Base-by-base conservation (phyloP, 768 basidiomycete species). In the Leucogyrophana mollusca region DNA sequence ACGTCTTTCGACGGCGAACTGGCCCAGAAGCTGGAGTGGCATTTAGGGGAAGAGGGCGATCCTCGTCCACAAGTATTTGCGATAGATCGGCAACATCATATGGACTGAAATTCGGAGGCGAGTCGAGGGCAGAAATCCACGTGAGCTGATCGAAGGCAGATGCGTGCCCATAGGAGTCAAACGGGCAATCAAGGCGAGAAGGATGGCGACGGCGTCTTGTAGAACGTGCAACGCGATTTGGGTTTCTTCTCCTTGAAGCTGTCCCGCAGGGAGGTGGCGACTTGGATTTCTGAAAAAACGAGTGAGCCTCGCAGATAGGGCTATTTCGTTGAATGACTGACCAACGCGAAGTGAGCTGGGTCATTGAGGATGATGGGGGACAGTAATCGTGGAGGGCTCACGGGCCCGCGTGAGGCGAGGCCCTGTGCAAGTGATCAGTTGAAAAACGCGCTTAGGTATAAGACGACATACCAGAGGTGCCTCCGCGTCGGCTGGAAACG, bases 1-100 rank as follows among this genome's bases (percentile, higher is more conserved):
- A 78, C 3, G 71, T 59, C 71, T 79, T 84, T 49, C 76, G 72
- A 50, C 77, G 76, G 25, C 83, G 79, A 25, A 85, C 73, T 7
- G 84, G 84, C 4, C 81, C 83, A 35, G 55, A 68, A 50, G 58
- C 64, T 21, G 61, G 62, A 24, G 43, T 45, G 25, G 51, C 40
- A 40, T 62, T 52, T 16, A 57, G 47, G 45, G 49, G 60, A 44
- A 54, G 3, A 22, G 41, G 41, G 33, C 53, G 48, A 44, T 59
- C 53, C 46, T 61, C 62, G 14, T 56, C 47, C 44, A 64, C 51
- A 20, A 71, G 71, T n/a, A 84, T 56, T 50, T 82, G 78, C 2
- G 83, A 85, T 35, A 85, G 76, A 65, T 86, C 83, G 45, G 83
- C 83, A 49, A 84, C 77, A 55, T 85, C 80, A 58, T 71, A 72